Conservation (phyloP, 768 basidiomycete genomes). For the Xerocomellus intermedius region DNA sequence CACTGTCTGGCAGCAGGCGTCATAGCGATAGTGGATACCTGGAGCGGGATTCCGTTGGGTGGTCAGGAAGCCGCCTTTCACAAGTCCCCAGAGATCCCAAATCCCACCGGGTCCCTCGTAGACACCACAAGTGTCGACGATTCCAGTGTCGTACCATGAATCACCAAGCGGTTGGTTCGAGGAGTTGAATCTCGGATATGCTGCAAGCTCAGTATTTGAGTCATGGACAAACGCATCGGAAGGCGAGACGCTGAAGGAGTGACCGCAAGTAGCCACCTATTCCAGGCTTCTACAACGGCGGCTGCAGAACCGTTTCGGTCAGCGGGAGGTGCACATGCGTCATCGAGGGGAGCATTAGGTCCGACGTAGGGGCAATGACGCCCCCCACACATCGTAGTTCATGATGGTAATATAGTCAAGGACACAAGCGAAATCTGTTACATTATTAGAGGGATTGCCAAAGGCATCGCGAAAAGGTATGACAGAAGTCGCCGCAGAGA, state of each 20-base stretch:
- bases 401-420: conserved; percentile 64
- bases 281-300: conserved; percentile 69
- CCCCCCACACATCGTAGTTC: conserved; percentile 62
- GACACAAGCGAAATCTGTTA: conserved; percentile 64
- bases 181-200: conserved; percentile 46
- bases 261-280: conserved; percentile 81
- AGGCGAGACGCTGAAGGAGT: conserved; percentile 55
- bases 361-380: conserved; percentile 50
- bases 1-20: conserved; percentile 69
- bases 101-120: conserved; percentile 46
- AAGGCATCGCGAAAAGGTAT: conserved; percentile 60
- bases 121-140: conserved; percentile 55
- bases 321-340: conserved; percentile 60
- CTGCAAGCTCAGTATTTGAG: conserved; percentile 35
- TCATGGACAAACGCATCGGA: conserved; percentile 34
- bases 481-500: conserved; percentile 69
- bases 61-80: conserved; percentile 53
- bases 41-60: conserved; percentile 21
- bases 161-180: conserved; percentile 40
- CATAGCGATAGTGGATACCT: conserved; percentile 54
- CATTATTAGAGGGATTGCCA: conserved; percentile 62
- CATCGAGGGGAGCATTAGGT: conserved; percentile 75
- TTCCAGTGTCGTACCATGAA: conserved; percentile 35
- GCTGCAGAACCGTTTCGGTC: conserved; percentile 73
- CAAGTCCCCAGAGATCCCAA: conserved; percentile 59